Base-by-base conservation (phyloP, 2,329 filamentous ascomycete genomes). In the Colletotrichum eremochloae region DNA sequence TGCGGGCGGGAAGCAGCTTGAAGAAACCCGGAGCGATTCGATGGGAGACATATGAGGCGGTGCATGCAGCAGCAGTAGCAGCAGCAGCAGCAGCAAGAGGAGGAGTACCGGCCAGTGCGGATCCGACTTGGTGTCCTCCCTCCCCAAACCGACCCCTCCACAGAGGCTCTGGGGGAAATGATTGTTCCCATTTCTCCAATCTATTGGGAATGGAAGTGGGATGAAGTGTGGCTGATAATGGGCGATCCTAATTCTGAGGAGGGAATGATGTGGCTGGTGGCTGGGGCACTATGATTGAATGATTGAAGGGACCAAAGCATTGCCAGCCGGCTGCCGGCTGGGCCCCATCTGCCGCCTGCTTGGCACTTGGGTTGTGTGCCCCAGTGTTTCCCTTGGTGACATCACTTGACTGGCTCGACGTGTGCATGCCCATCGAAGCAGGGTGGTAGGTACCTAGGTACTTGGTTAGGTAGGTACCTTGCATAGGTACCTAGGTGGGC, bases 101-200 rank as follows among this genome's bases (percentile, higher is more conserved):
- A 24, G 24, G 24, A 24, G 24, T 24, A 48, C 44, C 1, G 44
- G 44, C 20, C 20, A 9, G 44, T 48, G 20, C 36, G 36, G 36
- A 38, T 9, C 11, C 9, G 36, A 38, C 36, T 38, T 38, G 36
- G 9, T 38, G 36, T 38, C 36, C 36, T 38, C 36, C 12, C 12
- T 5, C 40, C 38, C 24, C 24, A 24, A 24, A 24, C 24, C 24
- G 24, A 24, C 65, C 56, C 65, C 56, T 67, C 48, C 64, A 63
- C 24, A 52, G 46, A 55, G 64, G 29, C 55, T 33, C 64, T 67
- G 67, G 67, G 67, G 67, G 61, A 65, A 69, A 69, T 31, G 36
- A 31, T 3, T 7, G 46, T 20, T 64, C 48, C 14, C 24, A 14
- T 12, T 29, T 31, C 50, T 31, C 50, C 18, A 7, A 3, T 52